Evolutionary conservation across 768 basidiomycete species (phyloP).

Genomic region (Hygrocybe punicea): DNA sequence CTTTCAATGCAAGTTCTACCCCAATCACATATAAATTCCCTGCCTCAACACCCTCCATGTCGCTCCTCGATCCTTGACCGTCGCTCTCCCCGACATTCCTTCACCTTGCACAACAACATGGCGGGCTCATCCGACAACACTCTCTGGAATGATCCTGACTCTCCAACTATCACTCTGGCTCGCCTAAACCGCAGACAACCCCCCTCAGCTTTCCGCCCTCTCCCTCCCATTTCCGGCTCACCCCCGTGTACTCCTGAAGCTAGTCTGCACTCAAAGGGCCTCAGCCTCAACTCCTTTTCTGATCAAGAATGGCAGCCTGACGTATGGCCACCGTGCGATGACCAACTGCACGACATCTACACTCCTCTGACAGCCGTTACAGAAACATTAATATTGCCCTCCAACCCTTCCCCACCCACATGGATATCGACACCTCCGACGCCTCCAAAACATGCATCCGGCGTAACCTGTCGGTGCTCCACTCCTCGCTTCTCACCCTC

Average conservation of each 20-base stretch:
- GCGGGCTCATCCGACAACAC: not conserved
- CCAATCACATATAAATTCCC: not conserved
- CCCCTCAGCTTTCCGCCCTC: conserved; percentile 41
- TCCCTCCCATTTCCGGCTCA: conserved; percentile 58
- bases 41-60: not conserved
- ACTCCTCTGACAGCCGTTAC: not conserved
- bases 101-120: not conserved
- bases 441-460: conserved; percentile 44
- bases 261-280: not conserved
- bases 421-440: conserved; percentile 62
- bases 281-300: not conserved
- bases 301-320: not conserved
- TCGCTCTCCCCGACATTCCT: not conserved
- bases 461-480: conserved; percentile 30
- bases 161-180: not conserved
- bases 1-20: not conserved
- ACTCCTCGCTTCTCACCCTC: conserved; percentile 38
- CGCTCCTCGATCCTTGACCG: not conserved
- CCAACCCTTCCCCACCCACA: conserved; percentile 38
- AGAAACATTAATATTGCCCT: not conserved
- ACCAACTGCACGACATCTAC: not conserved
- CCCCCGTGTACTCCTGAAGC: conserved; percentile 50
- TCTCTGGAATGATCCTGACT: not conserved
- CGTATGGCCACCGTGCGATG: conserved; percentile 8
- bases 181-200: not conserved